Evolutionary conservation across 2,329 filamentous ascomycete species (phyloP).

Genomic region (Cladosporium sp.): DNA sequence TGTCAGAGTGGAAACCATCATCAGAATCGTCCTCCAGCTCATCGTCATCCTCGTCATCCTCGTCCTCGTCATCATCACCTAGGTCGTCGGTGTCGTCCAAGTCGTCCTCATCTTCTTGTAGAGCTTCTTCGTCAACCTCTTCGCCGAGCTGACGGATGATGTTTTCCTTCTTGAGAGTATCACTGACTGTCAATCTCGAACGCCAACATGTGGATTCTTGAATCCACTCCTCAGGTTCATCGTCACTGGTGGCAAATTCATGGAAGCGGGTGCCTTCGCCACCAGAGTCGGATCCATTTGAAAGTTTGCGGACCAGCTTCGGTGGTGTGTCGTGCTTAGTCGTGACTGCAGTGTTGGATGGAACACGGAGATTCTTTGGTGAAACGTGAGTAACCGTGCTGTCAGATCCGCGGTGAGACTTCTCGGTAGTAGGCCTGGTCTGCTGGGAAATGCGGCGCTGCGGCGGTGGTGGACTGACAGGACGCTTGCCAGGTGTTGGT

Average conservation of each 20-base stretch:
- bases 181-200: conserved; percentile 79
- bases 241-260: conserved; percentile 82
- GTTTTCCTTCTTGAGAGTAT: conserved; percentile 87
- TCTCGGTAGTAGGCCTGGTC: conserved; percentile 16
- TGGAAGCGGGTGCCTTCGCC: conserved; percentile 69
- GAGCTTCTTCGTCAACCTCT: conserved; percentile 87
- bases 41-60: conserved; percentile 61
- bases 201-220: conserved; percentile 64
- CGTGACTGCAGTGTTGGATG: conserved; percentile 21
- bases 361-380: conserved; percentile 31
- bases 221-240: conserved; percentile 90
- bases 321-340: conserved; percentile 35
- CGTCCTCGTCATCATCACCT: conserved; percentile 51
- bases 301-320: conserved; percentile 33
- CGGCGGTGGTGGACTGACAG: conserved; percentile 45
- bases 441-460: conserved; percentile 23
- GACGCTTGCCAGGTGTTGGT: conserved; percentile 34
- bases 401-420: conserved; percentile 50
- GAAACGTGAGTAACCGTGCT: conserved; percentile 52
- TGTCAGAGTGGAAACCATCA: conserved; percentile 78
- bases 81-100: conserved; percentile 44
- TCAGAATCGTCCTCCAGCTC: conserved; percentile 51
- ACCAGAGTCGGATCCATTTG: conserved; percentile 43
- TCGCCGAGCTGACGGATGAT: conserved; percentile 80
- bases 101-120: conserved; percentile 56